Conservation (phyloP, 176 grass and related monocot genomes). For the Cenchrus americanus region DNA sequence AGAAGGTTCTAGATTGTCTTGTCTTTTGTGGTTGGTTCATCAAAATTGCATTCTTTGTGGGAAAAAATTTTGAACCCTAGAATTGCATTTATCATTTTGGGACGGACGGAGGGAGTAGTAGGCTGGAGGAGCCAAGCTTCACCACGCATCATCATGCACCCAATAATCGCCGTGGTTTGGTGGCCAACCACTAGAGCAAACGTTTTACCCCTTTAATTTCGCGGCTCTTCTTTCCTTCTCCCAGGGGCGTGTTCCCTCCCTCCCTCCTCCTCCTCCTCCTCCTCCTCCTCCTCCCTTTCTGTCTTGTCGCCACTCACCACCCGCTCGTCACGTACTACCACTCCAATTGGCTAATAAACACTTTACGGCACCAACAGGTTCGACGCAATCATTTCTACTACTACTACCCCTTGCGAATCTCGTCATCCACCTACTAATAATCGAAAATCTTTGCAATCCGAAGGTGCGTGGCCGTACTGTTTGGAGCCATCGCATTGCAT, state of each 20-base stretch:
- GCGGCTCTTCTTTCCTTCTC: not conserved
- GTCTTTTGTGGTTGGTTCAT: too few relatives aligned
- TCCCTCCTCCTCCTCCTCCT: too few relatives aligned
- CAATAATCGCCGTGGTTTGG: not conserved
- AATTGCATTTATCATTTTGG: too few relatives aligned
- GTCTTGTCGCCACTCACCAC: conserved; percentile 22
- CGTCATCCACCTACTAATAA: not conserved
- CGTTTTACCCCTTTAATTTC: not conserved
- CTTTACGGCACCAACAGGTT: not conserved
- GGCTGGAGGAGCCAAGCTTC: too few relatives aligned
- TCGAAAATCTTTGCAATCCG: too few relatives aligned
- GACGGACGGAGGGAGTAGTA: too few relatives aligned
- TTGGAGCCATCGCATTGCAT: not conserved
- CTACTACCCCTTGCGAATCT: not conserved
- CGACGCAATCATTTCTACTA: not conserved
- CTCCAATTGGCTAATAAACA: not conserved
- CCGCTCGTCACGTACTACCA: not conserved
- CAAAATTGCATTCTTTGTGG: too few relatives aligned
- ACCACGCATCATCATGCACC: not conserved
- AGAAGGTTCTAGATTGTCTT: too few relatives aligned
- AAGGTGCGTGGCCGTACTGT: not conserved
- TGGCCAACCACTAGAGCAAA: not conserved
- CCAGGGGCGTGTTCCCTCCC: not conserved
- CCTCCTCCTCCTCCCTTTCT: conserved; percentile 20
- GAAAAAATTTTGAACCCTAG: too few relatives aligned